Evolutionary conservation across 2,329 filamentous ascomycete genomes (phyloP).

Genomic region (Aspergillus novoparasiticus): DNA sequence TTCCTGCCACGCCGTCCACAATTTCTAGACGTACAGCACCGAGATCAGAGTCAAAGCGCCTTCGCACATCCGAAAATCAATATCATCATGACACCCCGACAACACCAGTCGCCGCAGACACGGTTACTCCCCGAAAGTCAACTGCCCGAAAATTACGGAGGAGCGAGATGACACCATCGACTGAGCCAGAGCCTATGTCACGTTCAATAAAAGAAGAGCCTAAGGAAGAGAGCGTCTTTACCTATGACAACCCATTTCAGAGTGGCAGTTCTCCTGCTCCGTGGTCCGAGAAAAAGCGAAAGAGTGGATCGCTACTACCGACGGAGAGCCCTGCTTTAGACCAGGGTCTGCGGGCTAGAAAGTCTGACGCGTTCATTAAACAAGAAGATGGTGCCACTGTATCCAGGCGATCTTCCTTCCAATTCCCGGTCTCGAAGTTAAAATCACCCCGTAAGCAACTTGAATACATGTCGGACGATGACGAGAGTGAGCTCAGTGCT

Average conservation of each 20-base stretch:
- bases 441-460: constrained; percentile 39
- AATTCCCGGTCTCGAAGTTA: constrained; percentile 50
- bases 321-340: constrained; percentile 29
- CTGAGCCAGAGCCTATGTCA: constrained; percentile 38
- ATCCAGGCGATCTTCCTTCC: constrained; percentile 61
- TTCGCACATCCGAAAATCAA: constrained; percentile 35
- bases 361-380: constrained; percentile 42
- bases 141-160: constrained; percentile 57
- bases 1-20: constrained; percentile 30
- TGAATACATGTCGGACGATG: constrained; percentile 43
- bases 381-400: constrained; percentile 57
- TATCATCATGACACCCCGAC: constrained; percentile 34
- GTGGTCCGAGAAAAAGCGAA: constrained; percentile 46
- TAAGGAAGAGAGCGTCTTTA: constrained; percentile 69
- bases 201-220: constrained; percentile 48
- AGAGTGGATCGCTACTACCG: constrained; percentile 51
- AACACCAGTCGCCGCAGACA: constrained; percentile 40
- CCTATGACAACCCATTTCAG: constrained; percentile 90
- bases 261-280: constrained; percentile 72
- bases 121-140: constrained; percentile 41
- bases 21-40: constrained; percentile 35
- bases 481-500: constrained; percentile 56
- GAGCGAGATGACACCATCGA: constrained; percentile 46
- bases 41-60: constrained; percentile 37
- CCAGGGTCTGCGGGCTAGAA: constrained; percentile 33